Percentiles rank a stretch among this genome's conserved stretches.
Conservation (phyloP, 208 protist species). For the Perkinsela sp. region DNA sequence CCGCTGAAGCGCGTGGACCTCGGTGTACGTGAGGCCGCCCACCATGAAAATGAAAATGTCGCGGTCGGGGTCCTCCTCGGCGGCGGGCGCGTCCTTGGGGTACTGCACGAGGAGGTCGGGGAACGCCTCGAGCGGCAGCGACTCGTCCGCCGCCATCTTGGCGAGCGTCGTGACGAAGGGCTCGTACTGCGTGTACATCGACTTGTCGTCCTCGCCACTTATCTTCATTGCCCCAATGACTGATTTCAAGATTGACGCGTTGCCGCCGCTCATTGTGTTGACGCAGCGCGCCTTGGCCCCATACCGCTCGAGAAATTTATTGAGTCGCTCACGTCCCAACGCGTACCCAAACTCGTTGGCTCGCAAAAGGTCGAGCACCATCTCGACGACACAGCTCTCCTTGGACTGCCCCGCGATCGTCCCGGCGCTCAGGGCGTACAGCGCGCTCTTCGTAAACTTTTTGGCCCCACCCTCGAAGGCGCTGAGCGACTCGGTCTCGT, state of each 20-base stretch:
- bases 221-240: conserved; percentile 44
- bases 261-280: neutral
- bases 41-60: conserved; percentile 48
- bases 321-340: conserved; percentile 20
- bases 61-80: conserved; percentile 21
- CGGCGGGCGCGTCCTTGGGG: conserved; percentile 16
- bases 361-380: conserved; percentile 41
- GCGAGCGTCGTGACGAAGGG: conserved; percentile 64
- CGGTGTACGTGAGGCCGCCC: conserved; percentile 41
- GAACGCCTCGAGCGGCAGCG: conserved; percentile 27
- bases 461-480: conserved; percentile 35
- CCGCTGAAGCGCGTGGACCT: conserved; percentile 30
- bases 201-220: conserved; percentile 61
- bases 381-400: conserved; percentile 31
- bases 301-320: conserved; percentile 22
- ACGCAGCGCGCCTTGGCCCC: conserved; percentile 14
- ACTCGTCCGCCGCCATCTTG: conserved; percentile 43
- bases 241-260: neutral
- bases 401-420: conserved; percentile 8
- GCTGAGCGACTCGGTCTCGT: conserved; percentile 39
- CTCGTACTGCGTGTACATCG: conserved; percentile 84
- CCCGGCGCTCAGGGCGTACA: conserved; percentile 36
- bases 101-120: conserved; percentile 21
- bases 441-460: conserved; percentile 32
- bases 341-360: conserved; percentile 31